phyloP scores from a whole-genome alignment of 176 grass and related monocot genomes.

The Juncus effusus region DNA sequence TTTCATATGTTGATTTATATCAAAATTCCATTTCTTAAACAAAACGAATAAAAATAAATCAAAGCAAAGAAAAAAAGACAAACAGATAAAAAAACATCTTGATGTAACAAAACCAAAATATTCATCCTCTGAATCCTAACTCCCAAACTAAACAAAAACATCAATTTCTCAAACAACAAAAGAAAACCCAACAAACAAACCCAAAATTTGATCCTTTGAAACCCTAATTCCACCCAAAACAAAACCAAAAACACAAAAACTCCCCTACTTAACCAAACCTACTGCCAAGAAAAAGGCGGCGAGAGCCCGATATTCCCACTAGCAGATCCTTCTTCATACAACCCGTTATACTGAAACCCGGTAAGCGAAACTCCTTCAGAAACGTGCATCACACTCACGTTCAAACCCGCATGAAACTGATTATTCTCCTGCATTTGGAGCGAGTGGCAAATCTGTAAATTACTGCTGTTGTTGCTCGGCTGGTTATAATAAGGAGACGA shows the following conservation, averaged over 20 bases:
- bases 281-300: slow-evolving; percentile 30
- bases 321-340: slow-evolving; percentile 22
- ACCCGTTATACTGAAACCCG: slow-evolving; percentile 19
- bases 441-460: slow-evolving; percentile 1
- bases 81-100: too few relatives aligned
- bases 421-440: neutral
- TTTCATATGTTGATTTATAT: too few relatives aligned
- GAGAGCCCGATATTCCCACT: neutral
- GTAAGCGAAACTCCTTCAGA: slow-evolving; percentile 17
- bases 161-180: too few relatives aligned
- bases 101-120: too few relatives aligned
- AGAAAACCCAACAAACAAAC: neutral
- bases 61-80: too few relatives aligned
- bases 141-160: neutral
- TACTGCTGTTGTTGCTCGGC: neutral
- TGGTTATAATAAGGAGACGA: slow-evolving; percentile 1
- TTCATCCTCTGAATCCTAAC: neutral
- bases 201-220: slow-evolving; percentile 4
- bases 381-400: neutral
- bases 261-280: neutral
- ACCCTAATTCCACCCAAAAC: slow-evolving; percentile 5
- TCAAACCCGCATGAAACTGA: slow-evolving; percentile 5
- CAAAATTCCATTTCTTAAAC: too few relatives aligned
- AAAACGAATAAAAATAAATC: too few relatives aligned
- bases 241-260: neutral